Evolutionary conservation across 352 stramenopile species (phyloP).

Genomic region (Globisporangium perplexum): DNA sequence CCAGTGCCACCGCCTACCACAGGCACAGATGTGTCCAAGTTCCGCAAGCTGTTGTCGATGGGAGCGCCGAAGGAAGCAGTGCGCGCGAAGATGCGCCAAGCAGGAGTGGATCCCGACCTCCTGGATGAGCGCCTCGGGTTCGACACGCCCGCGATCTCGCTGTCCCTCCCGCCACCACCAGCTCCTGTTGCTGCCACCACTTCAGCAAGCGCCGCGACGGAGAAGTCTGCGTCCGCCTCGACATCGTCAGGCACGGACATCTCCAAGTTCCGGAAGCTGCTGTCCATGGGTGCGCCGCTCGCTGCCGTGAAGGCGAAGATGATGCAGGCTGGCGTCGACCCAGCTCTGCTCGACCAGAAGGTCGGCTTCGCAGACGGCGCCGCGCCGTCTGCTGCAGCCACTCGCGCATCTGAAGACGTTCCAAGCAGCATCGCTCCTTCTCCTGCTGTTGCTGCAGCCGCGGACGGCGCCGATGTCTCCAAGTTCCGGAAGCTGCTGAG

Average conservation of each 20-base stretch:
- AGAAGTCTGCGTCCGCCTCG: background rate
- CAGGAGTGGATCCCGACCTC: constrained; percentile 45
- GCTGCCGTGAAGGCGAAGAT: constrained; percentile 64
- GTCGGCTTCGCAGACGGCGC: constrained; percentile 3
- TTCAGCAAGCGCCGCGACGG: background rate
- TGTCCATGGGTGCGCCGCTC: constrained; percentile 54
- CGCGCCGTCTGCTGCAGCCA: background rate
- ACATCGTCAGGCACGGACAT: constrained; percentile 18
- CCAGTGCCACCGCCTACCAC: constrained; percentile 1
- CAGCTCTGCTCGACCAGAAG: constrained; percentile 36
- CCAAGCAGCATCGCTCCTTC: too few species aligned
- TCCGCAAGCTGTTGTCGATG: constrained; percentile 92
- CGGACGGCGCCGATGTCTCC: constrained; percentile 18
- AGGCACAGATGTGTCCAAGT: constrained; percentile 50
- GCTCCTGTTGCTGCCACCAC: background rate
- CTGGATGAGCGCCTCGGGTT: constrained; percentile 40
- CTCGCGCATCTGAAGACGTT: background rate
- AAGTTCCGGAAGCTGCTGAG: constrained; percentile 64
- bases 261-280: constrained; percentile 57
- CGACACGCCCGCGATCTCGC: constrained; percentile 63
- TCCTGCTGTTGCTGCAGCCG: constrained; percentile 13
- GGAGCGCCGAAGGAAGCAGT: constrained; percentile 69
- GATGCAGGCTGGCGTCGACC: constrained; percentile 49
- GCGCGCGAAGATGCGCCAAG: constrained; percentile 65
- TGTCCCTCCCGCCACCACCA: background rate